Conservation (phyloP, 108 stramenopile genomes). For the Cyclotella cryptica region DNA sequence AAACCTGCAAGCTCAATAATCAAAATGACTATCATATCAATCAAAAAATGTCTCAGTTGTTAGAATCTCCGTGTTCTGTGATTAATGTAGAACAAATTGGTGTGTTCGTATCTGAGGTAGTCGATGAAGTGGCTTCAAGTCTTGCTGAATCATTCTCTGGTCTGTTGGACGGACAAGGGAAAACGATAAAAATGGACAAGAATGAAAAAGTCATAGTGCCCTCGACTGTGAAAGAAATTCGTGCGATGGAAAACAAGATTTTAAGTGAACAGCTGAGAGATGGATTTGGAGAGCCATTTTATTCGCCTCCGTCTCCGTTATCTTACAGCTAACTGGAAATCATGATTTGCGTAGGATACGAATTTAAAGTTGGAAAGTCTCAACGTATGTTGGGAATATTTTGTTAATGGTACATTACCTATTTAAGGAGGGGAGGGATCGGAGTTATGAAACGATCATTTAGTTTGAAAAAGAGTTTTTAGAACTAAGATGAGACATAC, state of each 20-base stretch:
- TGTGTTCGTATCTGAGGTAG: constrained; percentile 6
- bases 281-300: constrained; percentile 24
- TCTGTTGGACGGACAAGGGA: constrained; percentile 8
- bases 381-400: too few relatives aligned
- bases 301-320: not conserved
- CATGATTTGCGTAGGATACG: too few relatives aligned
- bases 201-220: not conserved
- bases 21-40: not conserved
- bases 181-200: not conserved
- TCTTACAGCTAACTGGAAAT: not conserved
- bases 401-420: too few relatives aligned
- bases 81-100: constrained; percentile 7
- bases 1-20: not conserved
- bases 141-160: constrained; percentile 20
- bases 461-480: too few relatives aligned
- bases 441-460: too few relatives aligned
- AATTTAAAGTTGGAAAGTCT: too few relatives aligned
- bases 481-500: too few relatives aligned
- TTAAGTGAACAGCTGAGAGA: constrained; percentile 7
- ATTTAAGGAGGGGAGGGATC: too few relatives aligned
- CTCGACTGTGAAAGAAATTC: not conserved
- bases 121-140: constrained; percentile 5
- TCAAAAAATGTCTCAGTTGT: not conserved
- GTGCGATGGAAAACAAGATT: not conserved
- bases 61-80: constrained; percentile 26